Conservation (phyloP, 805 yeast species). For the Yarrowia divulgata region DNA sequence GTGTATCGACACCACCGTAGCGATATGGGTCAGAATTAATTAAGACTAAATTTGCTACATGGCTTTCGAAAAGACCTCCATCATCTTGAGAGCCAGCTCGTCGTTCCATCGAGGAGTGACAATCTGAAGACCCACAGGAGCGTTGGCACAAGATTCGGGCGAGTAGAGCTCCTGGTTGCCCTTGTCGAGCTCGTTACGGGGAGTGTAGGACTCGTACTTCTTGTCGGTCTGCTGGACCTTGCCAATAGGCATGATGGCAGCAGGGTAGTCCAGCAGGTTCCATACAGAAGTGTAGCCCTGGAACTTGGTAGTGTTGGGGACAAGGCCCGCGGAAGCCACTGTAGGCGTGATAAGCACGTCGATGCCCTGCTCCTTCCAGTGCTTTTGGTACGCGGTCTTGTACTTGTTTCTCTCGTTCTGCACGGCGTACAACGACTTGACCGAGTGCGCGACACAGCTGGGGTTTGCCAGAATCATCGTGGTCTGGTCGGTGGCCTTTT, state of each 20-base stretch:
- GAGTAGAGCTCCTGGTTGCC: conserved; percentile 52
- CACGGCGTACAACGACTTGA: conserved; percentile 53
- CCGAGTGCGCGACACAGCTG: conserved; percentile 43
- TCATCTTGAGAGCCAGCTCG: conserved; percentile 49
- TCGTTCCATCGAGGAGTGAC: conserved; percentile 64
- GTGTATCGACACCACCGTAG: too few relatives aligned
- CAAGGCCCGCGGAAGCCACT: conserved; percentile 18
- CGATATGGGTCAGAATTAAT: too few relatives aligned
- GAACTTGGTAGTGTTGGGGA: conserved; percentile 23
- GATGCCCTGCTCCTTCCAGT: conserved; percentile 52
- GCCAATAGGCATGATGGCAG: conserved; percentile 42
- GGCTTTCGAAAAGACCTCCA: conserved; percentile 17
- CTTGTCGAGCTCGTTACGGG: conserved; percentile 41
- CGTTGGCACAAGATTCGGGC: conserved; percentile 57
- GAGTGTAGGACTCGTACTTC: conserved; percentile 40
- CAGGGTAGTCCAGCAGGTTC: conserved; percentile 44
- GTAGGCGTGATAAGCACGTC: conserved; percentile 38
- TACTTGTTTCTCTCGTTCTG: conserved; percentile 46
- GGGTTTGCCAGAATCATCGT: conserved; percentile 51
- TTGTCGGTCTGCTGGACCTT: conserved; percentile 54
- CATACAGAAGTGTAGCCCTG: conserved; percentile 42
- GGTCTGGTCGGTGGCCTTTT: conserved; percentile 42
- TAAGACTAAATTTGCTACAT: neutral
- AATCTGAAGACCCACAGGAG: conserved; percentile 65
- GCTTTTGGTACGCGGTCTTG: conserved; percentile 52